Evolutionary conservation across 2,329 filamentous ascomycete genomes (phyloP).

Genomic region (Exophiala viscosa): DNA sequence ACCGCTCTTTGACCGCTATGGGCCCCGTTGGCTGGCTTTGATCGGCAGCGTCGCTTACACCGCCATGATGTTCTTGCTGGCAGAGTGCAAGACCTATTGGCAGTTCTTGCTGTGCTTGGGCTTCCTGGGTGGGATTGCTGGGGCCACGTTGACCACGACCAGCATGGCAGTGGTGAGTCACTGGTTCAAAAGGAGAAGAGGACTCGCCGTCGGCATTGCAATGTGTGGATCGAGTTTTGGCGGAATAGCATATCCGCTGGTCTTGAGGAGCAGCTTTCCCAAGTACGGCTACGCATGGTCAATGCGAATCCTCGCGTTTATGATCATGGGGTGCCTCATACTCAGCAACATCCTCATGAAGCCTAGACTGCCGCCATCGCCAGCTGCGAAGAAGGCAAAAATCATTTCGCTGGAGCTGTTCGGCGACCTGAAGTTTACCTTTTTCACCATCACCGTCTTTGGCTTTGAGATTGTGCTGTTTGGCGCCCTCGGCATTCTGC

Average conservation of each 20-base stretch:
- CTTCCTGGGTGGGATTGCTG: constrained; percentile 35
- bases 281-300: constrained; percentile 37
- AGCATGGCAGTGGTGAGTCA: constrained; percentile 39
- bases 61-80: constrained; percentile 45
- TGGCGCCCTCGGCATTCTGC: constrained; percentile 46
- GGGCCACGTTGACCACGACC: constrained; percentile 37
- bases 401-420: constrained; percentile 43
- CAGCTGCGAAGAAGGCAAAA: constrained; percentile 25
- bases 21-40: constrained; percentile 41
- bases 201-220: constrained; percentile 38
- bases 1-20: constrained; percentile 49
- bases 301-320: constrained; percentile 37
- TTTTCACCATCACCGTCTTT: constrained; percentile 44
- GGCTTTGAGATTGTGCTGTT: constrained; percentile 50
- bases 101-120: constrained; percentile 45
- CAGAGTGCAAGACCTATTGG: constrained; percentile 47
- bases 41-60: constrained; percentile 38
- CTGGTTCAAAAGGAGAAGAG: constrained; percentile 39
- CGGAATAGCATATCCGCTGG: constrained; percentile 37
- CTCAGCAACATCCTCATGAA: constrained; percentile 35
- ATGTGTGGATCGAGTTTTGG: constrained; percentile 40
- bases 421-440: constrained; percentile 39
- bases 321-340: constrained; percentile 35
- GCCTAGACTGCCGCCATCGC: constrained; percentile 33
- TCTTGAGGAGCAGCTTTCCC: constrained; percentile 33